Evolutionary conservation across 202 grass and related monocot species (phyloP).

Genomic region (Carex arenaria): DNA sequence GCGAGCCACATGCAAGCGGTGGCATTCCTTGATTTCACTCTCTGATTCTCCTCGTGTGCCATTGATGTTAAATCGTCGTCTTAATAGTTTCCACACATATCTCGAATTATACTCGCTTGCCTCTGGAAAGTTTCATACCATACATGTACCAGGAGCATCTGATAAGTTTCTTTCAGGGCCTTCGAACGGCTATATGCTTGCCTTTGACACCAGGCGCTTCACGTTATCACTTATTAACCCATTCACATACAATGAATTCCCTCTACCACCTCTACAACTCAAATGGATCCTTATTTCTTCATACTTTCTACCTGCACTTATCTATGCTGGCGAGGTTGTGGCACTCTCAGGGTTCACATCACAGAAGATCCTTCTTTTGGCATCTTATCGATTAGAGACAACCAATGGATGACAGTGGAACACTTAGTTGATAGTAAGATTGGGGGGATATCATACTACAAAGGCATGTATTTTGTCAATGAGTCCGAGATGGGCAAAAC

Average conservation of each 20-base stretch:
- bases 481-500: neutral
- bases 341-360: slow-evolving; percentile 4
- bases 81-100: neutral
- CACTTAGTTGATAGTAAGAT: neutral
- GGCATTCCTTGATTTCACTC: neutral
- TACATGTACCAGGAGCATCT: neutral
- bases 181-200: neutral
- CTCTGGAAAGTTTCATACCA: neutral
- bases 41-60: neutral
- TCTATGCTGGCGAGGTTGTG: neutral
- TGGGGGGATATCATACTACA: neutral
- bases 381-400: neutral
- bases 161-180: neutral
- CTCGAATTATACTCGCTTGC: neutral
- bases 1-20: neutral
- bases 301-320: neutral
- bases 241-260: neutral
- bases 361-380: neutral
- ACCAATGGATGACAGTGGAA: neutral
- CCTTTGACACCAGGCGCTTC: neutral
- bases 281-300: neutral
- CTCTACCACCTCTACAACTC: neutral
- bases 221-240: neutral
- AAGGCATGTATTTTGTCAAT: slow-evolving; percentile 12
- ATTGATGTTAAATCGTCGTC: neutral